phyloP scores from a whole-genome alignment of 176 grass and related monocot species.

The Raddia distichophylla region DNA sequence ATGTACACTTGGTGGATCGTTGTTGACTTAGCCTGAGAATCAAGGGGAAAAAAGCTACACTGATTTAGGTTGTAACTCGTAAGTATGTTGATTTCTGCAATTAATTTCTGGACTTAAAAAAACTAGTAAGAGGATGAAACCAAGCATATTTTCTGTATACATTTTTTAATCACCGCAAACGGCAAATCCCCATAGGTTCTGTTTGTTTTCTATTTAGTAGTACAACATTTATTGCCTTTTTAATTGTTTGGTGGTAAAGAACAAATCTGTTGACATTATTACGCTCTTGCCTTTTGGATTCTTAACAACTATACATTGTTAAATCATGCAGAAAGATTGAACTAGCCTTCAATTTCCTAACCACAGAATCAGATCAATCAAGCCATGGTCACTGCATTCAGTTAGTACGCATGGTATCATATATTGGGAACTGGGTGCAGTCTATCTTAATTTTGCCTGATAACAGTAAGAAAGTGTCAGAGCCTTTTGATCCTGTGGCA shows the following conservation, averaged over 20 bases:
- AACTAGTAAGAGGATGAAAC: not conserved
- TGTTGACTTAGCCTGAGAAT: constrained; percentile 22
- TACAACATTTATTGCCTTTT: constrained; percentile 16
- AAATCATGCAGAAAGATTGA: constrained; percentile 86
- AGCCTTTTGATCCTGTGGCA: constrained; percentile 68
- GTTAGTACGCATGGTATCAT: constrained; percentile 59
- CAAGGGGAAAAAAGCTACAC: not conserved
- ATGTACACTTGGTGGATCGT: not conserved
- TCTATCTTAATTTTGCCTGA: constrained; percentile 60
- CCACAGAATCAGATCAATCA: constrained; percentile 25
- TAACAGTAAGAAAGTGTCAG: constrained; percentile 56
- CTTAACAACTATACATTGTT: constrained; percentile 9
- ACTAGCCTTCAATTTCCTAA: constrained; percentile 62
- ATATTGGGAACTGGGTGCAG: constrained; percentile 84
- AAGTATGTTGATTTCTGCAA: not conserved
- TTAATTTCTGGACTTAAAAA: not conserved
- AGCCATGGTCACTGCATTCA: constrained; percentile 45
- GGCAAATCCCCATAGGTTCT: not conserved
- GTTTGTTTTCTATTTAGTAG: constrained; percentile 3
- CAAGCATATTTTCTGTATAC: not conserved
- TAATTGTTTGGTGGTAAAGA: not conserved
- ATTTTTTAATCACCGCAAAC: not conserved
- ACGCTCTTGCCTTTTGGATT: not conserved
- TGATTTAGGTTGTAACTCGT: not conserved
- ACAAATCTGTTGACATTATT: constrained; percentile 16